Percentiles rank a stretch among this genome's conserved stretches.
Conservation (phyloP, 805 yeast genomes). For the Lachancea lanzarotensis region DNA sequence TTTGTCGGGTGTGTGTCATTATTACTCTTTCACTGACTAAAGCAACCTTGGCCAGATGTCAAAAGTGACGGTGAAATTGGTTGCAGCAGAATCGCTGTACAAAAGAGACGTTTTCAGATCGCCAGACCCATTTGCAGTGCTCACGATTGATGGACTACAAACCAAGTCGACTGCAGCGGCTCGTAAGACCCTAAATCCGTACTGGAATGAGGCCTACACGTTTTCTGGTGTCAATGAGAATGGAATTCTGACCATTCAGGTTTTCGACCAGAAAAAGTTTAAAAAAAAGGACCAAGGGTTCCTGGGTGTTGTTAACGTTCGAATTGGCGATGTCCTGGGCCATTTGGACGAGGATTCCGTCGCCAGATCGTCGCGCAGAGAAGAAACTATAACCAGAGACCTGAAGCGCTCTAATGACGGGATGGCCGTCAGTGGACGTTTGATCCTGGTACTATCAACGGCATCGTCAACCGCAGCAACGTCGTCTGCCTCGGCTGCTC, state of each 20-base stretch:
- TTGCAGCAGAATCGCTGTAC: conserved; percentile 93
- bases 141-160: conserved; percentile 96
- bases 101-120: conserved; percentile 92
- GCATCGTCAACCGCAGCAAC: conserved; percentile 9
- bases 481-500: conserved; percentile 15
- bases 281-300: conserved; percentile 98
- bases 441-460: conserved; percentile 64
- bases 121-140: conserved; percentile 97
- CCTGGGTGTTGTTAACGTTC: conserved; percentile 87
- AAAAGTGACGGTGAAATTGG: conserved; percentile 59
- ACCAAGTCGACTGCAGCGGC: conserved; percentile 93
- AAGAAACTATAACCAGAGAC: conserved; percentile 89
- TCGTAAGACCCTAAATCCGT: conserved; percentile 89
- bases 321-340: conserved; percentile 69
- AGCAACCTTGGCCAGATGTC: conserved; percentile 2
- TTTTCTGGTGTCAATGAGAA: conserved; percentile 70
- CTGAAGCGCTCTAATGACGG: conserved; percentile 87
- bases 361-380: conserved; percentile 30
- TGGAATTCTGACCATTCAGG: conserved; percentile 84
- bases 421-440: conserved; percentile 86
- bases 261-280: conserved; percentile 94
- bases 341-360: conserved; percentile 51
- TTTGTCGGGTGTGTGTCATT: too few relatives aligned
- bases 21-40: not conserved
- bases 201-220: conserved; percentile 91